These are phyloP conservation scores for Cryphonectria naterciae DNA, from an alignment of 2,329 filamentous ascomycete species.

Conservation along the genomic window DNA sequence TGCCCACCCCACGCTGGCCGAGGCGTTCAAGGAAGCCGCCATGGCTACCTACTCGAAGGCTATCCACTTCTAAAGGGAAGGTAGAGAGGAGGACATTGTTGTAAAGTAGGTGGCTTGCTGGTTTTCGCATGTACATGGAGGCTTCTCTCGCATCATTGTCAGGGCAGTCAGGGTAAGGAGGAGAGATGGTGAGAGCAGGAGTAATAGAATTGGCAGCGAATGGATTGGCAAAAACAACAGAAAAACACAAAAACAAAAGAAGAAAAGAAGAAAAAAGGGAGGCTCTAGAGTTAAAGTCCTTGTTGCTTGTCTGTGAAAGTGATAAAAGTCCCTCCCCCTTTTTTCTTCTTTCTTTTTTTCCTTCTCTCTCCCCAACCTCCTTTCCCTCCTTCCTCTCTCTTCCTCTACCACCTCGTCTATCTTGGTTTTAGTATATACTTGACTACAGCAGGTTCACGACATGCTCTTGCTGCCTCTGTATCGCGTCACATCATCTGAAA, in stretches of 20 bases:
- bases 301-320: neutral
- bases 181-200: slow-evolving; percentile 19
- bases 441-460: neutral
- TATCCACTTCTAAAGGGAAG: slow-evolving; percentile 80
- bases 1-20: slow-evolving; percentile 91
- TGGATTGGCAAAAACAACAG: neutral
- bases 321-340: too few species aligned
- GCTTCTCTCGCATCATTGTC: slow-evolving; percentile 17
- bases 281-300: neutral
- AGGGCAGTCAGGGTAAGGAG: slow-evolving; percentile 10
- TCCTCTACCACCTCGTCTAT: neutral
- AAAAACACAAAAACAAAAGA: neutral
- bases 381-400: too few species aligned
- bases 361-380: too few species aligned
- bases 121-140: slow-evolving; percentile 26
- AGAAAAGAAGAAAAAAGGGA: neutral
- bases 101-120: slow-evolving; percentile 14
- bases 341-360: too few species aligned
- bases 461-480: neutral
- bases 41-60: slow-evolving; percentile 97
- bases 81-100: neutral
- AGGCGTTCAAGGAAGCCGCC: slow-evolving; percentile 99
- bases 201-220: slow-evolving; percentile 25
- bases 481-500: slow-evolving; percentile 7
- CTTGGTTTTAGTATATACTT: neutral